phyloP scores from a whole-genome alignment of 257 asterid species.

The Salvia miltiorrhiza region DNA sequence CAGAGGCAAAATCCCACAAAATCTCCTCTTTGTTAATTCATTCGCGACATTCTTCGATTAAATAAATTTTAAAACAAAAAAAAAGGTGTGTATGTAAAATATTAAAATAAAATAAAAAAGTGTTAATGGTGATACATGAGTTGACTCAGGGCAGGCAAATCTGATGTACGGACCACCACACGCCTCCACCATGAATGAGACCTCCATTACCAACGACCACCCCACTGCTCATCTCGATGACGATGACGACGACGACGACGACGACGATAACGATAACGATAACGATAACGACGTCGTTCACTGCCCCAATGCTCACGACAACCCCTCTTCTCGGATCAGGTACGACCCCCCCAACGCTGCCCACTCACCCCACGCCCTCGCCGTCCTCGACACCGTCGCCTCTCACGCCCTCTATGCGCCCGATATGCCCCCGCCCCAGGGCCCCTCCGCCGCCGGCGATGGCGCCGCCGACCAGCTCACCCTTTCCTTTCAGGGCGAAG shows the following conservation, averaged over 20 bases:
- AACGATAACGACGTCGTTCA: slow-evolving; percentile 45
- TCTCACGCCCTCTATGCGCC: slow-evolving; percentile 51
- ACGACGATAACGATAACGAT: slow-evolving; percentile 37
- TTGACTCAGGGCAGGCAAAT: slow-evolving; percentile 35
- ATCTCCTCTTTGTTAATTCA: not conserved
- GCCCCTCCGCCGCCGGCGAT: slow-evolving; percentile 29
- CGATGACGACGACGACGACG: slow-evolving; percentile 46
- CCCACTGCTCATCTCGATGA: slow-evolving; percentile 37
- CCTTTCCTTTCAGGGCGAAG: slow-evolving; percentile 95
- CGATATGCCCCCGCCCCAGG: slow-evolving; percentile 40
- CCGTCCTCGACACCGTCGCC: slow-evolving; percentile 35
- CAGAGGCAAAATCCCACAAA: too few species aligned
- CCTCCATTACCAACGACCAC: slow-evolving; percentile 38
- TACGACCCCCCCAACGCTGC: slow-evolving; percentile 48
- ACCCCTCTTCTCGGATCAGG: slow-evolving; percentile 55
- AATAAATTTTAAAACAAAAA: not conserved
- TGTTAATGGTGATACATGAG: slow-evolving; percentile 7
- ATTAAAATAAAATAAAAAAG: not conserved
- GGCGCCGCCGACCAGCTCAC: slow-evolving; percentile 89
- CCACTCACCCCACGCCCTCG: slow-evolving; percentile 71
- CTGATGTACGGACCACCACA: slow-evolving; percentile 53
- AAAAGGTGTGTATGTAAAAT: too few species aligned
- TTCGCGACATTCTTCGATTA: not conserved
- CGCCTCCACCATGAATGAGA: slow-evolving; percentile 44
- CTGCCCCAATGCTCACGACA: slow-evolving; percentile 48